Base-by-base conservation (phyloP, 352 stramenopile species). In the Pythium volutum region DNA sequence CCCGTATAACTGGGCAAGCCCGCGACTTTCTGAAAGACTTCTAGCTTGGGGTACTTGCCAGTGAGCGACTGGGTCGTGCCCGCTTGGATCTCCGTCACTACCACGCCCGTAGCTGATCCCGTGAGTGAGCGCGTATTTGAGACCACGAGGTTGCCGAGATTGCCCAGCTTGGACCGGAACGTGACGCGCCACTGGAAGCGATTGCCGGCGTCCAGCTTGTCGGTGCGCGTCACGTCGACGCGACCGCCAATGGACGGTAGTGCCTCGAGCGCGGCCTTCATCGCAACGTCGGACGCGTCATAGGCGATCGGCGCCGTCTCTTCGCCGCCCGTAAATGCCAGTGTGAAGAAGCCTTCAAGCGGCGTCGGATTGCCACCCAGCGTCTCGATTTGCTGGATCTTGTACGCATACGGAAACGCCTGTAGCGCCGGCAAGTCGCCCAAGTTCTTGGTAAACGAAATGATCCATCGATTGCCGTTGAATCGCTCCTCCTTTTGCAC, bases 361-460 rank as follows among this genome's bases (percentile, higher is more conserved):
- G 97, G 97, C 16, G 96, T 99, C 3, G 97, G 96, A 36, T 83
- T 76, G 10, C 97, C 96, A 18, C 96, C 96, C 0, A 82, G 47
- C 1, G 91, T 98, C 53, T 87, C 71, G 47, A 99, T 81, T n/a
- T 79, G 76, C 75, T 99, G 96, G 11, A 98, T 85, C 66, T 98
- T 89, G 68, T 97, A 98, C n/a, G 84, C 77, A 53, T 94, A 81
- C 29, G 93, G 81, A 42, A 84, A 84, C 11, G 93, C 88, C 51
- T 92, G 71, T 14, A 99, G 53, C n/a, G 91, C 58, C 0, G 88
- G 91, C 20, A 99, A 60, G 64, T 98, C 97, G n/a, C 97, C 97
- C 8, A 98, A 59, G 67, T 96, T 97, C 54, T 96, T 93, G 0
- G 91, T 98, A 59, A 99, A 99, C 20, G 95, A 98, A 20, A 99